These are phyloP conservation scores for Fraxinus sp. DNA, from an alignment of 305 asterid species.

Conservation along the genomic window DNA sequence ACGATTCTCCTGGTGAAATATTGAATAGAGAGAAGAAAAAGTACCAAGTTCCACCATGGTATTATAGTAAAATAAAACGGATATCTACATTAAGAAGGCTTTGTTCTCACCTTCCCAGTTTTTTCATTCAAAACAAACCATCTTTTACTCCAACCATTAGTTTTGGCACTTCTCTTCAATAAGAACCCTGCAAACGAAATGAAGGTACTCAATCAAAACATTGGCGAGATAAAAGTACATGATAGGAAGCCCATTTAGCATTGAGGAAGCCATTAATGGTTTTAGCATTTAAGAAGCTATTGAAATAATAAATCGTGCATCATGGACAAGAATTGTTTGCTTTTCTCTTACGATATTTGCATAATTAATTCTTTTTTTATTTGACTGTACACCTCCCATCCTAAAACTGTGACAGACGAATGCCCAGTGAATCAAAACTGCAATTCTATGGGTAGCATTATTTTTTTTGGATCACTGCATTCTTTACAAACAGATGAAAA, in stretches of 20 bases:
- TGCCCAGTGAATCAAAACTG: conserved; percentile 5
- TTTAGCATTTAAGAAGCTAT: neutral
- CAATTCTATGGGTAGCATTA: conserved; percentile 7
- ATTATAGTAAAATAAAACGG: neutral
- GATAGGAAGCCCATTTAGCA: neutral
- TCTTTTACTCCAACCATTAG: conserved; percentile 89
- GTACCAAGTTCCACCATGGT: neutral
- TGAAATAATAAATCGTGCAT: neutral
- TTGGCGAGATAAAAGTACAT: neutral
- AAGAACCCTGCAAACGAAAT: conserved; percentile 58
- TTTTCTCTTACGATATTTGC: neutral
- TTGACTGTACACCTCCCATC: conserved; percentile 1
- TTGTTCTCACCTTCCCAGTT: conserved; percentile 80
- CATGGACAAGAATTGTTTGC: neutral
- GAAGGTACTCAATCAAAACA: conserved; percentile 15
- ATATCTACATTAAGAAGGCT: neutral
- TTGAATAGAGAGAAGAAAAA: neutral
- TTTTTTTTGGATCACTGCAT: conserved; percentile 8
- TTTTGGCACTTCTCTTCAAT: conserved; percentile 83
- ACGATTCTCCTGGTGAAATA: neutral
- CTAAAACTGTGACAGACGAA: neutral
- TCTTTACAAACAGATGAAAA: neutral
- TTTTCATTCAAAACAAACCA: conserved; percentile 97
- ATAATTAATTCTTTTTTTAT: neutral
- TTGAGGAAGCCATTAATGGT: neutral